Percentiles rank a stretch among this genome's conserved stretches.
These are phyloP conservation scores for Podospora australis DNA, from an alignment of 495 filamentous ascomycete genomes.

Conservation along the genomic window DNA sequence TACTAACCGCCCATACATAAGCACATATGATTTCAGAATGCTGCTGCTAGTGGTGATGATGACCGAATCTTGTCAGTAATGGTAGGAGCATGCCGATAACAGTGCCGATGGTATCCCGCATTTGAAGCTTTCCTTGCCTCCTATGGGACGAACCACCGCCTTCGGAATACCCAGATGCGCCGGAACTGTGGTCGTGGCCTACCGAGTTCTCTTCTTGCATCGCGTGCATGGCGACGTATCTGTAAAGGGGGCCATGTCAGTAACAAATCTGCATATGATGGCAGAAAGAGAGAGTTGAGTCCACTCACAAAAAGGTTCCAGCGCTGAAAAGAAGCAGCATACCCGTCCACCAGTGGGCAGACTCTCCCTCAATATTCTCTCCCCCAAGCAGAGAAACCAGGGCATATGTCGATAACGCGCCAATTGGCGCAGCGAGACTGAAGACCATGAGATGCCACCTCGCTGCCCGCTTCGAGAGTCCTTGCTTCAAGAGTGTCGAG, in stretches of 20 bases:
- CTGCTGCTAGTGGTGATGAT: slow-evolving; percentile 61
- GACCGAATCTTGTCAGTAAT: slow-evolving; percentile 81
- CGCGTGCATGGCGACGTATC: slow-evolving; percentile 97
- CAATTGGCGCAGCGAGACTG: slow-evolving; percentile 81
- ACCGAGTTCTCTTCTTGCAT: slow-evolving; percentile 74
- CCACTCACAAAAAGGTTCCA: slow-evolving; percentile 86
- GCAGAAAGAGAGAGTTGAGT: neutral
- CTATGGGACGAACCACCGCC: slow-evolving; percentile 40
- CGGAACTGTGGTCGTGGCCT: slow-evolving; percentile 43
- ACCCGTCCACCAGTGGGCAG: slow-evolving; percentile 78
- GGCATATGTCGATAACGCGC: slow-evolving; percentile 76
- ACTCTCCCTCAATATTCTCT: slow-evolving; percentile 33
- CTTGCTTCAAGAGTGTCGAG: slow-evolving; percentile 80
- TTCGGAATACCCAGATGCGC: slow-evolving; percentile 63
- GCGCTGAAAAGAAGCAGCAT: slow-evolving; percentile 86
- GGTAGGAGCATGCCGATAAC: slow-evolving; percentile 88
- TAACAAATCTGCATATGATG: too few species aligned
- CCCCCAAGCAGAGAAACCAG: slow-evolving; percentile 67
- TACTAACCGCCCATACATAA: neutral
- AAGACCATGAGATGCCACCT: slow-evolving; percentile 84
- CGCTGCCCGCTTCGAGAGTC: slow-evolving; percentile 76
- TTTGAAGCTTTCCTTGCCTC: slow-evolving; percentile 46
- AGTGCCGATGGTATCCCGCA: slow-evolving; percentile 64
- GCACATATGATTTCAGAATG: neutral
- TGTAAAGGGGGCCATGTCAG: too few species aligned